Evolutionary conservation across 257 asterid species (phyloP).

Genomic region (Solanum gandarillasii): DNA sequence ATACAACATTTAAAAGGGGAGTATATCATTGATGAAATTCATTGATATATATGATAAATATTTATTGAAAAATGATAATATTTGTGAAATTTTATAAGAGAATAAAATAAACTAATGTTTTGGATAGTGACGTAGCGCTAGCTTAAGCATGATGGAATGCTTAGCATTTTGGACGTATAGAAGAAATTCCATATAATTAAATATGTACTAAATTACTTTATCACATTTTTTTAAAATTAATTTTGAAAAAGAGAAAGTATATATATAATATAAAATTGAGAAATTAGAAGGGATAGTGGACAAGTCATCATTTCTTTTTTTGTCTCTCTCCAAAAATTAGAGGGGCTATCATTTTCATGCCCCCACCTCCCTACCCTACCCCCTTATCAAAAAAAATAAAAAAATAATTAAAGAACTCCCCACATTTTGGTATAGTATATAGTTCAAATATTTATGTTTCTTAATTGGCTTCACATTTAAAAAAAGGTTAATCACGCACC

Average conservation of each 20-base stretch:
- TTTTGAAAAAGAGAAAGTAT: neutral
- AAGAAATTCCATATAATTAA: neutral
- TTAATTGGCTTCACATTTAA: neutral
- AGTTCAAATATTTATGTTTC: neutral
- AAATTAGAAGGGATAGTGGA: neutral
- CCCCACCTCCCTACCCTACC: neutral
- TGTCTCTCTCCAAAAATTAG: neutral
- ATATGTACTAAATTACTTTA: neutral
- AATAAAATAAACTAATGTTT: neutral
- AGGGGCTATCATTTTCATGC: neutral
- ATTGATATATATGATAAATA: too few relatives aligned
- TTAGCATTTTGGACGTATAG: too few relatives aligned
- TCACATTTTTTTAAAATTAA: neutral
- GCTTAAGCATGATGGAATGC: neutral
- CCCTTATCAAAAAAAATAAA: neutral
- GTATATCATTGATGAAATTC: neutral
- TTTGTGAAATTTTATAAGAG: neutral
- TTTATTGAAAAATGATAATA: neutral
- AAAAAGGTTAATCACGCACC: neutral
- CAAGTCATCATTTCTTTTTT: neutral
- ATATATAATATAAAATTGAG: neutral
- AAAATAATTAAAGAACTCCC: neutral
- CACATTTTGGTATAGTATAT: neutral
- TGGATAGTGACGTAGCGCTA: neutral
- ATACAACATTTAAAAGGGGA: neutral